phyloP scores from a whole-genome alignment of 495 filamentous ascomycete genomes.

The Podospora australis region DNA sequence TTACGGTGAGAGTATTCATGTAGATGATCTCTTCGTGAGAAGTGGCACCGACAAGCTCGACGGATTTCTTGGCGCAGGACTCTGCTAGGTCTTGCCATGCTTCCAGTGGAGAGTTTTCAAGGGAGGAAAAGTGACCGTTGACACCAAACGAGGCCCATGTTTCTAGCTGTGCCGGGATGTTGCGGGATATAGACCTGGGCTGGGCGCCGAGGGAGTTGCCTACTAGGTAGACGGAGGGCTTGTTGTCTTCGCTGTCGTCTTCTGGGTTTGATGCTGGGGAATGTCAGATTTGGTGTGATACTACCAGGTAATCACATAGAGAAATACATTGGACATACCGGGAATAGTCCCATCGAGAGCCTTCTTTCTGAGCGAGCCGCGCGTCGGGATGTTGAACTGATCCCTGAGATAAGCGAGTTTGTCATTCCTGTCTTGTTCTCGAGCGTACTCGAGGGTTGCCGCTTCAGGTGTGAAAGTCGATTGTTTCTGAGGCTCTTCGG shows the following conservation, averaged over 20 bases:
- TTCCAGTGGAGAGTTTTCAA: conserved; percentile 61
- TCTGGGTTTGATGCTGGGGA: conserved; percentile 4
- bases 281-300: neutral
- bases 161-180: conserved; percentile 66
- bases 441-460: conserved; percentile 14
- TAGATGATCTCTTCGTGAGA: conserved; percentile 66
- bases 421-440: conserved; percentile 59
- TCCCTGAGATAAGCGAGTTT: conserved; percentile 56
- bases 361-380: conserved; percentile 56
- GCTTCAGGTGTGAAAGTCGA: conserved; percentile 14
- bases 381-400: conserved; percentile 78
- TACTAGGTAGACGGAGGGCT: conserved; percentile 72
- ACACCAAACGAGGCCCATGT: conserved; percentile 88
- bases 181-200: conserved; percentile 57
- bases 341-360: conserved; percentile 41
- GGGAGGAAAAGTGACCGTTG: conserved; percentile 74
- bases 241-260: conserved; percentile 19
- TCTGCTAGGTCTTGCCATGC: conserved; percentile 76
- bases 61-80: conserved; percentile 61
- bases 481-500: no score
- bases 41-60: conserved; percentile 72
- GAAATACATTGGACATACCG: conserved; percentile 17
- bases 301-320: neutral
- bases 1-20: conserved; percentile 86
- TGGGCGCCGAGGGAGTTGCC: conserved; percentile 91